phyloP scores from a whole-genome alignment of 176 grass and related monocot genomes.

The Rhynchospora breviuscula region DNA sequence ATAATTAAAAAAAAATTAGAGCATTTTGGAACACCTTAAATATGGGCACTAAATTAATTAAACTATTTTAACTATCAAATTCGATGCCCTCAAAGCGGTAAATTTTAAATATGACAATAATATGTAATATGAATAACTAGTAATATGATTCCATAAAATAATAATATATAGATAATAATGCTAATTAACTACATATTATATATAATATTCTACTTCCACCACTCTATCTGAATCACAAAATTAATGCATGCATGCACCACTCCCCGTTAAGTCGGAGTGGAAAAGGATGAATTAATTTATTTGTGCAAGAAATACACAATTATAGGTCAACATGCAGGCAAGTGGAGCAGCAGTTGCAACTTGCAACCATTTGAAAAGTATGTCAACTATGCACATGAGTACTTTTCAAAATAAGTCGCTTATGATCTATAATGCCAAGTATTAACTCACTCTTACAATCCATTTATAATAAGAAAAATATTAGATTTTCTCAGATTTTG shows the following conservation, averaged over 20 bases:
- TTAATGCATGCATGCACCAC: not conserved
- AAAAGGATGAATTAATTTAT: not conserved
- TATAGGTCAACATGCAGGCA: not conserved
- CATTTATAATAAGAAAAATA: not conserved
- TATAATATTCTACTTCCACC: not conserved
- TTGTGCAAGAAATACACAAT: not conserved
- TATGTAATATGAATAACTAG: too few species aligned
- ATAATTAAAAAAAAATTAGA: too few species aligned
- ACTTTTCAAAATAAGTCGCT: not conserved
- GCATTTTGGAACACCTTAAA: too few species aligned
- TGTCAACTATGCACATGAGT: slow-evolving; percentile 13
- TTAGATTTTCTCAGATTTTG: not conserved
- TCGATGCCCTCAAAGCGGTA: too few species aligned
- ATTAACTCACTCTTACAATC: too few species aligned
- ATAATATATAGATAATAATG: too few species aligned
- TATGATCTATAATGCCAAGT: not conserved
- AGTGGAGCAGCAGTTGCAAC: not conserved
- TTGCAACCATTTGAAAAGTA: too few species aligned
- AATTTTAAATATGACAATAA: too few species aligned
- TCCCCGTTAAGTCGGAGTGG: not conserved
- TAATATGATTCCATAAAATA: too few species aligned
- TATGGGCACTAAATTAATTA: too few species aligned
- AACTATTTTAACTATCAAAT: too few species aligned
- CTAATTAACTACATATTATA: not conserved
- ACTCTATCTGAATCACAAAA: not conserved